These are phyloP conservation scores for Oryza nivara DNA, from an alignment of 176 grass and related monocot species.

Conservation along the genomic window DNA sequence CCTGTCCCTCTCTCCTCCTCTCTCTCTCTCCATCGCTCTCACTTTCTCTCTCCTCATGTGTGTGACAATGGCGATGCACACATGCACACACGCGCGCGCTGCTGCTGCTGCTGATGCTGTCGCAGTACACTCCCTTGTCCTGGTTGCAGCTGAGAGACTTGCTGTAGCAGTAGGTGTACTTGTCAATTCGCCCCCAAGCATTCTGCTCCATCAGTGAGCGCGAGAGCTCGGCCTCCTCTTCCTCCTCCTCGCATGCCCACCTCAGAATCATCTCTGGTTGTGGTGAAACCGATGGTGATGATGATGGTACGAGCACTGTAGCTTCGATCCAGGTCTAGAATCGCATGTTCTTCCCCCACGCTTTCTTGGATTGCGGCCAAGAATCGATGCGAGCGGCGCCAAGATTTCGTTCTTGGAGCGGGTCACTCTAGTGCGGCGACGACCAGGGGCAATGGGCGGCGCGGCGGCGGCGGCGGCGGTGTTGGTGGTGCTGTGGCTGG, in stretches of 20 bases:
- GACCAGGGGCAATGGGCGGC: constrained; percentile 31
- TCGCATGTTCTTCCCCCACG: not conserved
- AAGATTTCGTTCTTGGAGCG: not conserved
- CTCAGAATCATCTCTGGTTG: not conserved
- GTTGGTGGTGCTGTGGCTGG: not conserved
- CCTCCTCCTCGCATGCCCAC: not conserved
- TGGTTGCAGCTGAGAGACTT: not conserved
- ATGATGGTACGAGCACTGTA: too few relatives aligned
- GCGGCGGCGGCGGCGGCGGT: not conserved
- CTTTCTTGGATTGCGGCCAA: not conserved
- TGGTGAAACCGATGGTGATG: too few relatives aligned
- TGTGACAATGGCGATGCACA: not conserved
- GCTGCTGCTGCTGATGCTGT: not conserved
- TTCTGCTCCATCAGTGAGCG: not conserved
- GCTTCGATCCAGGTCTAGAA: not conserved
- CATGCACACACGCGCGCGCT: not conserved
- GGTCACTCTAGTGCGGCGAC: constrained; percentile 19
- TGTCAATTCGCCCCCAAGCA: constrained; percentile 14
- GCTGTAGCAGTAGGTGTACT: not conserved
- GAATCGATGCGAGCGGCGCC: not conserved
- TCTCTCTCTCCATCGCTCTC: not conserved
- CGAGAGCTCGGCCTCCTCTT: constrained; percentile 11
- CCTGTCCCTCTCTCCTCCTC: not conserved
- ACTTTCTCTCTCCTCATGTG: not conserved
- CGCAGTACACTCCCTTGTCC: not conserved